phyloP scores from a whole-genome alignment of 2,329 filamentous ascomycete species.

The Colletotrichum camelliae region DNA sequence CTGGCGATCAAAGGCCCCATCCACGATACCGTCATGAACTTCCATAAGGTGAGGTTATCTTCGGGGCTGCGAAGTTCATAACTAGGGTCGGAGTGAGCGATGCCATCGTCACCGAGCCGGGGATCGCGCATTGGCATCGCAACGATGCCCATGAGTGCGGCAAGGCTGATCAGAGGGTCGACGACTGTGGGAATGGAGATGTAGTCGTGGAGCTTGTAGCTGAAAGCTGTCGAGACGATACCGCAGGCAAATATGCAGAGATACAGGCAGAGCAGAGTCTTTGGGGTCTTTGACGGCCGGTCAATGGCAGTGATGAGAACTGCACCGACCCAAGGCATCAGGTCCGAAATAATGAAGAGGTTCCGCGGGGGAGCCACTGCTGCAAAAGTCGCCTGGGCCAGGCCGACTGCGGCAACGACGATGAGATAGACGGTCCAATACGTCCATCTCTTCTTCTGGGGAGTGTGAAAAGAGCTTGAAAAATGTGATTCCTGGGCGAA shows the following conservation, averaged over 20 bases:
- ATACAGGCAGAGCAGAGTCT: conserved; percentile 44
- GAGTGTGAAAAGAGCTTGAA: conserved; percentile 21
- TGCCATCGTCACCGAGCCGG: conserved; percentile 54
- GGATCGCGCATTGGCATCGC: conserved; percentile 75
- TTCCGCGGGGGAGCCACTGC: conserved; percentile 32
- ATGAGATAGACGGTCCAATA: conserved; percentile 43
- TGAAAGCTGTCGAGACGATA: conserved; percentile 32
- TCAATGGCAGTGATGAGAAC: conserved; percentile 41
- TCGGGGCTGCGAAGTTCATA: conserved; percentile 72
- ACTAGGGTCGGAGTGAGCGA: conserved; percentile 65
- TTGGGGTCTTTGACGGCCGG: conserved; percentile 47
- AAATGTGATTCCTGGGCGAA: conserved; percentile 45
- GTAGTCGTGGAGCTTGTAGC: conserved; percentile 8
- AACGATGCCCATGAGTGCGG: conserved; percentile 43
- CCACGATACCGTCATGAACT: conserved; percentile 88
- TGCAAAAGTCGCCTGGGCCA: conserved; percentile 36
- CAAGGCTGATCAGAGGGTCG: conserved; percentile 26
- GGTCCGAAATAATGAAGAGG: conserved; percentile 34
- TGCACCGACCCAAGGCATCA: conserved; percentile 44
- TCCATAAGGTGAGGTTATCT: conserved; percentile 79
- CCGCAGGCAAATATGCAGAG: conserved; percentile 36
- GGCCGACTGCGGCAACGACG: conserved; percentile 36
- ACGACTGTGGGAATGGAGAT: conserved; percentile 28
- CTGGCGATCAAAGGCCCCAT: conserved; percentile 74
- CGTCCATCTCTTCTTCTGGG: conserved; percentile 37